These are phyloP conservation scores for Gamsiella multidivaricata DNA, from an alignment of 192 early-diverging fungal genomes.

Conservation along the genomic window DNA sequence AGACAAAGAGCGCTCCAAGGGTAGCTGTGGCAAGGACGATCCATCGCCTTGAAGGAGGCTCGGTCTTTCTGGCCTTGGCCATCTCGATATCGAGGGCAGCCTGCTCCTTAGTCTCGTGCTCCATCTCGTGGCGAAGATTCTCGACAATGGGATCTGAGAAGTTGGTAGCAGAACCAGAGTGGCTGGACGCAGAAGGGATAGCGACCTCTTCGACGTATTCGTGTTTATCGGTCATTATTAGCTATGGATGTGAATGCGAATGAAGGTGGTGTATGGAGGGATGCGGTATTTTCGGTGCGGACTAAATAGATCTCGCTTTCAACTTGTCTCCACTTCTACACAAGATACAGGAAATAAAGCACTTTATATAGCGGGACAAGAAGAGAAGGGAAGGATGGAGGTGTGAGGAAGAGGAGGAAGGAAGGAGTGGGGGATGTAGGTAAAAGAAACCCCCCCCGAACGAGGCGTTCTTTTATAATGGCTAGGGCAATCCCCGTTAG, in stretches of 20 bases:
- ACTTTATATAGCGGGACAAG: not conserved
- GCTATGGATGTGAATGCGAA: not conserved
- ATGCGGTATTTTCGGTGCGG: too few relatives aligned
- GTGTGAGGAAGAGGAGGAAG: not conserved
- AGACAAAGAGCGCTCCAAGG: conserved; percentile 49
- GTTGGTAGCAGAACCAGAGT: conserved; percentile 21
- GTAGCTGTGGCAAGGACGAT: conserved; percentile 53
- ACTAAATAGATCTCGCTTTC: too few relatives aligned
- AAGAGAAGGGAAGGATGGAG: not conserved
- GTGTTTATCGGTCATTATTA: conserved; percentile 31
- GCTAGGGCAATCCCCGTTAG: not conserved
- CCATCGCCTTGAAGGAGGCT: conserved; percentile 49
- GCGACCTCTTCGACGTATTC: conserved; percentile 22
- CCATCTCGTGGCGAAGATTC: conserved; percentile 20
- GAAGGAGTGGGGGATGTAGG: not conserved
- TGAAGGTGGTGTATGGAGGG: not conserved
- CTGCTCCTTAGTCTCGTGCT: conserved; percentile 40
- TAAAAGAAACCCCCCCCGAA: not conserved
- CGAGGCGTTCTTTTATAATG: not conserved
- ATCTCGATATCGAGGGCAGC: conserved; percentile 46
- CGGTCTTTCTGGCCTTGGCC: conserved; percentile 44
- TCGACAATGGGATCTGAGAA: conserved; percentile 31
- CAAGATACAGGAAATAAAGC: not conserved
- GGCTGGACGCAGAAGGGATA: not conserved
- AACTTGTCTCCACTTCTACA: too few relatives aligned